These are phyloP conservation scores for Thinopyrum elongatum DNA, from an alignment of 176 grass and related monocot species.

Conservation along the genomic window DNA sequence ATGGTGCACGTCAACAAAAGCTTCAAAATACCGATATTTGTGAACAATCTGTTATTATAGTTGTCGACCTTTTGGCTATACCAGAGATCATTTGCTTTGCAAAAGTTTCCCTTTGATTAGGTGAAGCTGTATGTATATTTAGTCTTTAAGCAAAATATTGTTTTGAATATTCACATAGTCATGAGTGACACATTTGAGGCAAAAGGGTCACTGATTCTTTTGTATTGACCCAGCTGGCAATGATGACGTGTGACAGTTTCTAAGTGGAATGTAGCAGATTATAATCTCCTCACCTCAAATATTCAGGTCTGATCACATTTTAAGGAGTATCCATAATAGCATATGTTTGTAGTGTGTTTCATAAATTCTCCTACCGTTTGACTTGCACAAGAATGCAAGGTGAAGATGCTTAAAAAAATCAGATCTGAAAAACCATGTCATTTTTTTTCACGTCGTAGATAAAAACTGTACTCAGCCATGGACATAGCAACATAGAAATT, in stretches of 20 bases:
- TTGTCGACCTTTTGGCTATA: background rate
- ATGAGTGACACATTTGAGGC: slow-evolving; percentile 35
- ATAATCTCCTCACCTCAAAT: slow-evolving; percentile 57
- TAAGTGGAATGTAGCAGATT: slow-evolving; percentile 63
- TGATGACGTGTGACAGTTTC: slow-evolving; percentile 80
- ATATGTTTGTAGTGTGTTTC: slow-evolving; percentile 19
- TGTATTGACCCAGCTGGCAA: slow-evolving; percentile 73
- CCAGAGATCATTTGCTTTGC: background rate
- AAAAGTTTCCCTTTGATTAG: background rate
- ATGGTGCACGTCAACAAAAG: background rate
- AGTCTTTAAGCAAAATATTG: background rate
- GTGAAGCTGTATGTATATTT: slow-evolving; percentile 14
- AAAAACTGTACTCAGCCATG: background rate
- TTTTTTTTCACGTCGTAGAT: slow-evolving; percentile 1
- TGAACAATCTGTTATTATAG: background rate
- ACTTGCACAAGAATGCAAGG: background rate
- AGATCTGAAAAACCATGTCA: background rate
- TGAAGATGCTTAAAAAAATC: slow-evolving; percentile 4
- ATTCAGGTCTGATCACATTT: slow-evolving; percentile 59
- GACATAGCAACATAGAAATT: background rate
- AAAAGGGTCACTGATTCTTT: slow-evolving; percentile 61
- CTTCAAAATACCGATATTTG: background rate
- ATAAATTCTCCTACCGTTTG: background rate
- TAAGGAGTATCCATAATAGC: slow-evolving; percentile 37
- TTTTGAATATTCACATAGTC: slow-evolving; percentile 28